Evolutionary conservation across 2,329 filamentous ascomycete genomes (phyloP).

Genomic region (Xylaria sp.): DNA sequence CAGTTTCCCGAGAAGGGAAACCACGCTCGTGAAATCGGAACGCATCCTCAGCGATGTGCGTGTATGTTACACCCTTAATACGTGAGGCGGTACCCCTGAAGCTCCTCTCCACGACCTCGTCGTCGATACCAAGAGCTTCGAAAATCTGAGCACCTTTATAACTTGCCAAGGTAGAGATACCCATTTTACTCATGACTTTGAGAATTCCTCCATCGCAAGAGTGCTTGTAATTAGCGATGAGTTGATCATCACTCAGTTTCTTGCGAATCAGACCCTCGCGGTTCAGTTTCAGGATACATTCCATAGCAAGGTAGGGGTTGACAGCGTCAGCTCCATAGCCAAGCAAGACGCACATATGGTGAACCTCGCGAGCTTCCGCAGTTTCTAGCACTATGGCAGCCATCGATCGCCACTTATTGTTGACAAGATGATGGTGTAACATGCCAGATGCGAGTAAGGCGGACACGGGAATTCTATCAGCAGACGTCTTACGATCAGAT

Average conservation of each 20-base stretch:
- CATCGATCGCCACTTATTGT: conserved; percentile 94
- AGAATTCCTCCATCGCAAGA: conserved; percentile 96
- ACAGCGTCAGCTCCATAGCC: conserved; percentile 95
- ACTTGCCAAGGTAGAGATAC: conserved; percentile 93
- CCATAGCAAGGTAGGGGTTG: conserved; percentile 94
- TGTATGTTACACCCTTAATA: conserved; percentile 93
- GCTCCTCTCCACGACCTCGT: conserved; percentile 90
- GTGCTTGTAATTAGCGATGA: conserved; percentile 96
- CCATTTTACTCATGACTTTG: conserved; percentile 99
- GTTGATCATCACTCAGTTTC: conserved; percentile 81
- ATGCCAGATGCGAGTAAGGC: conserved; percentile 89
- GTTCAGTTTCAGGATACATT: conserved; percentile 97
- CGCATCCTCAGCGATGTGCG: conserved; percentile 91
- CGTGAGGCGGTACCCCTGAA: conserved; percentile 94
- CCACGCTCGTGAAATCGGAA: conserved; percentile 96
- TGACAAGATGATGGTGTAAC: conserved; percentile 94
- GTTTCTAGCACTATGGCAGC: conserved; percentile 90
- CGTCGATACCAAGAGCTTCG: conserved; percentile 92
- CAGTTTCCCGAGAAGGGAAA: conserved; percentile 82
- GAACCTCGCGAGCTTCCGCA: conserved; percentile 94
- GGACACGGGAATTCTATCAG: conserved; percentile 86
- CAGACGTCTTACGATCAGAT: conserved; percentile 86
- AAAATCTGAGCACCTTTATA: conserved; percentile 99
- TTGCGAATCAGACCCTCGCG: conserved; percentile 92
- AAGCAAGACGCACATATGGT: conserved; percentile 98